Evolutionary conservation across 345 rosid genomes (phyloP).

Genomic region (Lepidium africanum): DNA sequence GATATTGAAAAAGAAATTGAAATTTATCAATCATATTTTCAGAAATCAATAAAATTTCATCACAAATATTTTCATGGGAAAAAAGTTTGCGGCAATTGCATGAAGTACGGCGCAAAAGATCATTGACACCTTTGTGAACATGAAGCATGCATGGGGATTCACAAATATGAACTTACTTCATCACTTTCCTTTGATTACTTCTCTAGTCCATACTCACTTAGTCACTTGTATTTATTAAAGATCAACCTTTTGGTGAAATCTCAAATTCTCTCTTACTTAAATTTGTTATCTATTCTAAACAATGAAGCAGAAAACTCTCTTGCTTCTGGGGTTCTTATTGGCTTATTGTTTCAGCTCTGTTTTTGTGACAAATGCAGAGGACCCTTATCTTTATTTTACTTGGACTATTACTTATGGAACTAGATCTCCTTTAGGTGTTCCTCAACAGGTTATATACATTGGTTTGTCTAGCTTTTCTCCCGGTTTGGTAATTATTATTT

Average conservation of each 20-base stretch:
- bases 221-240: background rate
- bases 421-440: slow-evolving; percentile 41
- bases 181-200: slow-evolving; percentile 5
- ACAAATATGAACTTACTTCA: slow-evolving; percentile 21
- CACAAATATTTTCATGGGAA: too few species aligned
- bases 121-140: background rate
- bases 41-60: too few species aligned
- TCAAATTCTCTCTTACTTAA: background rate
- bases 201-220: background rate
- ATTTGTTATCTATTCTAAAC: background rate
- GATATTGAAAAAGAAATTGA: too few species aligned
- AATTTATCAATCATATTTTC: too few species aligned
- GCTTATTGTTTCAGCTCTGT: background rate
- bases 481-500: background rate
- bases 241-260: background rate
- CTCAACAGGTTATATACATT: slow-evolving; percentile 26
- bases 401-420: slow-evolving; percentile 61
- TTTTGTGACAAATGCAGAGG: slow-evolving; percentile 37
- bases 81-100: background rate
- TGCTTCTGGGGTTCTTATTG: slow-evolving; percentile 1
- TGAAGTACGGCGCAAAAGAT: slow-evolving; percentile 27
- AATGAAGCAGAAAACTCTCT: slow-evolving; percentile 5
- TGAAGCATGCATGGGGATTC: slow-evolving; percentile 17
- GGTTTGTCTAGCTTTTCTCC: background rate
- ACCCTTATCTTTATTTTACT: slow-evolving; percentile 43